These are phyloP conservation scores for Melastoma malabathricum DNA, from an alignment of 345 rosid genomes.

Conservation along the genomic window DNA sequence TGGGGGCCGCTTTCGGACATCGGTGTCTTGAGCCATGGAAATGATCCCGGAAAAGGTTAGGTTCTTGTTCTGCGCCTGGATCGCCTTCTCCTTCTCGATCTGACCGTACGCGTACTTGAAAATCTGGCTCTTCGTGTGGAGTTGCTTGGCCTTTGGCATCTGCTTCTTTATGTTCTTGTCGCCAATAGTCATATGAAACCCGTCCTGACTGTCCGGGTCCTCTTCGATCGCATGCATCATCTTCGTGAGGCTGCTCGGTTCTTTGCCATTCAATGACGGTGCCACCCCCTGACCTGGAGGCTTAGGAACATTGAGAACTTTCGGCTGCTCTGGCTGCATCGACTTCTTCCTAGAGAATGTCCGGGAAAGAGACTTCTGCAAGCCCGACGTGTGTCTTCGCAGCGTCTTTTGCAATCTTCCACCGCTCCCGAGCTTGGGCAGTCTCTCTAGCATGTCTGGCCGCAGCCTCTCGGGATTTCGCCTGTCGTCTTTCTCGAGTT, in stretches of 20 bases:
- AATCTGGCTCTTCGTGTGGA: constrained; percentile 68
- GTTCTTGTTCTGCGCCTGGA: constrained; percentile 48
- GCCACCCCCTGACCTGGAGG: constrained; percentile 3
- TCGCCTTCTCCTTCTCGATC: constrained; percentile 80
- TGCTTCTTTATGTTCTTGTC: constrained; percentile 49
- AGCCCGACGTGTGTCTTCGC: constrained; percentile 47
- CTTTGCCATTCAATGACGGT: constrained; percentile 36
- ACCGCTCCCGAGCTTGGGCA: constrained; percentile 78
- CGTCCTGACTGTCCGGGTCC: constrained; percentile 38
- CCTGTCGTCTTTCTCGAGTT: constrained; percentile 45
- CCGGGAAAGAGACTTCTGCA: constrained; percentile 46
- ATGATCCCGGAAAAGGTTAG: constrained; percentile 80
- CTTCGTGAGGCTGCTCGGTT: constrained; percentile 38
- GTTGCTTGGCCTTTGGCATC: constrained; percentile 53
- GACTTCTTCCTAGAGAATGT: constrained; percentile 65
- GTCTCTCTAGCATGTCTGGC: constrained; percentile 77
- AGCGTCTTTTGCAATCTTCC: constrained; percentile 54
- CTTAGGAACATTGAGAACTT: constrained; percentile 7
- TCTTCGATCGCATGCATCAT: constrained; percentile 53
- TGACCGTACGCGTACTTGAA: constrained; percentile 92
- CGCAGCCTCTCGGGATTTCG: constrained; percentile 60
- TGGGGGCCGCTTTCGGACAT: constrained; percentile 50
- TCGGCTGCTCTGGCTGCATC: constrained; percentile 11
- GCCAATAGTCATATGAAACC: constrained; percentile 41
- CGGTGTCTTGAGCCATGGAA: constrained; percentile 60